Conservation (phyloP, 768 basidiomycete species). For the Tricholoma sp. region DNA sequence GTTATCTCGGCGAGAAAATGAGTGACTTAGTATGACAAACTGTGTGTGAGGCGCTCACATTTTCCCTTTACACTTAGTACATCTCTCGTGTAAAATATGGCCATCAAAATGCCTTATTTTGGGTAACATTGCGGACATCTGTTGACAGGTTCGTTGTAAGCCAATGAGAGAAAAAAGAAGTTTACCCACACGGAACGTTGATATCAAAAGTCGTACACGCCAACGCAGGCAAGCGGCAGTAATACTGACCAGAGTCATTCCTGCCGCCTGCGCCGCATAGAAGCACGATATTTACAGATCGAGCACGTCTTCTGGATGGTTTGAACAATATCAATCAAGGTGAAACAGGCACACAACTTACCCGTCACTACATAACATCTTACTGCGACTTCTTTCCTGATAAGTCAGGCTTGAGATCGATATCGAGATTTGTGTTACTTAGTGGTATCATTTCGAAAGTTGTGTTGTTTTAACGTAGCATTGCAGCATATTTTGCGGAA, state of each 20-base stretch:
- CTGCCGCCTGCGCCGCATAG: not conserved
- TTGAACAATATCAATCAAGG: not conserved
- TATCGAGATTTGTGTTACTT: not conserved
- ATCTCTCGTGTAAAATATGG: no score
- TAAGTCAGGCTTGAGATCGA: not conserved
- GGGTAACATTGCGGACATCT: no score
- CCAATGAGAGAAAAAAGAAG: no score
- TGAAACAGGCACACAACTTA: not conserved
- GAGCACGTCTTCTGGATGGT: not conserved
- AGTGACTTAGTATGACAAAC: no score
- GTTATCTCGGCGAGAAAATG: no score
- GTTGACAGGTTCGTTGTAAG: no score
- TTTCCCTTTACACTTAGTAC: no score
- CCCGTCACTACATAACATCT: not conserved
- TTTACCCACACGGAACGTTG: no score
- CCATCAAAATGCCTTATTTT: no score
- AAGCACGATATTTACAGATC: not conserved
- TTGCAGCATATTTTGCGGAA: not conserved
- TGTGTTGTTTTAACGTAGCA: not conserved
- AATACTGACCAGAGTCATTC: not conserved
- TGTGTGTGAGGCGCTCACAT: no score
- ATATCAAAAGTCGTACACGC: no score
- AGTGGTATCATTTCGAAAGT: no score
- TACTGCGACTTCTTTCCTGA: not conserved
- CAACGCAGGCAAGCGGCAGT: not conserved